Percentiles rank a stretch among this genome's conserved stretches.
Evolutionary conservation across 2,329 filamentous ascomycete species (phyloP).

Genomic region (Ustilaginoidea virens): DNA sequence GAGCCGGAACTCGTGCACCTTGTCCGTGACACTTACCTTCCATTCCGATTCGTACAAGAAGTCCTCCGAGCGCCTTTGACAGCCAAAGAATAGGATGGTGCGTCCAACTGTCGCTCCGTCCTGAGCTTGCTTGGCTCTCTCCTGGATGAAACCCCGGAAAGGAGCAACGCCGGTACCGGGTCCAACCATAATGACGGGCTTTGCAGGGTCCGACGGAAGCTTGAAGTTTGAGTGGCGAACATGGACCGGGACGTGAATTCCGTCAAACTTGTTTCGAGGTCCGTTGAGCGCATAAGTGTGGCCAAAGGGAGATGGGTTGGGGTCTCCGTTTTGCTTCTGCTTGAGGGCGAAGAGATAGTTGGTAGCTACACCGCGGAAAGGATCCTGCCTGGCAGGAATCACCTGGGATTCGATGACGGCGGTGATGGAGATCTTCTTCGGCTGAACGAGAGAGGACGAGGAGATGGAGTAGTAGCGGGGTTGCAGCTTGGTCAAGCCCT

Average conservation of each 20-base stretch:
- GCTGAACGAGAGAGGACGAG: slow-evolving; percentile 85
- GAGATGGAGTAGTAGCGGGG: slow-evolving; percentile 99
- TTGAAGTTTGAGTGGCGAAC: slow-evolving; percentile 99
- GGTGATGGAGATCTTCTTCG: slow-evolving; percentile 88
- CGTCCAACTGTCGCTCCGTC: slow-evolving; percentile 71
- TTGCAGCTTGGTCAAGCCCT: slow-evolving; percentile 87
- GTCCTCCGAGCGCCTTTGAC: slow-evolving; percentile 74
- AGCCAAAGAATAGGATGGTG: slow-evolving; percentile 89
- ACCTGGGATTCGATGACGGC: slow-evolving; percentile 79
- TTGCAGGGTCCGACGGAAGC: slow-evolving; percentile 83
- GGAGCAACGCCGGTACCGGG: slow-evolving; percentile 94
- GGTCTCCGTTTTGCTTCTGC: slow-evolving; percentile 87
- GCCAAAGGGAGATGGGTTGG: slow-evolving; percentile 66
- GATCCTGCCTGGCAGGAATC: slow-evolving; percentile 62
- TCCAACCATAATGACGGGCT: slow-evolving; percentile 90
- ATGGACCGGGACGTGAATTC: slow-evolving; percentile 87
- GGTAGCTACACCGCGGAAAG: slow-evolving; percentile 85
- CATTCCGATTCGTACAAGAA: slow-evolving; percentile 88
- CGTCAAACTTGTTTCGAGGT: slow-evolving; percentile 93
- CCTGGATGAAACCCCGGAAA: slow-evolving; percentile 90
- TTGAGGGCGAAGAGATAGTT: slow-evolving; percentile 93
- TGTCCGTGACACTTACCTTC: slow-evolving; percentile 72
- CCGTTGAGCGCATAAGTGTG: slow-evolving; percentile 76
- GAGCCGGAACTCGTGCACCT: no score
- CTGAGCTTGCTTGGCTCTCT: slow-evolving; percentile 70